Base-by-base conservation (phyloP, 2,329 filamentous ascomycete genomes). In the Hymenotorrendiella dingleyae region DNA sequence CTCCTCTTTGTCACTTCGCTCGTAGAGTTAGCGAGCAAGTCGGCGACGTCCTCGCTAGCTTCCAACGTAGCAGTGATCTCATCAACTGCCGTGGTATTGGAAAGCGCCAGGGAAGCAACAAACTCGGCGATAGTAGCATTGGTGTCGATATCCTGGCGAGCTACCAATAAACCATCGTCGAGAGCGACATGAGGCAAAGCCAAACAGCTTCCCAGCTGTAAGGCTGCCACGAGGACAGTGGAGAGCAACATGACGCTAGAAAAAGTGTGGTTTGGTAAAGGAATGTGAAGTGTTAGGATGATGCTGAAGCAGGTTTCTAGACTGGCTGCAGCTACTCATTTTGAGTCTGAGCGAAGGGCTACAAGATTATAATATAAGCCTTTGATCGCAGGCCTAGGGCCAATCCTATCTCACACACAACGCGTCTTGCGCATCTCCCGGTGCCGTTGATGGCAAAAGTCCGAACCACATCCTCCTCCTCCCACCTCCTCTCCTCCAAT, bases 131-230 rank as follows among this genome's bases (percentile, higher is more conserved):
- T 34, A 20, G 19, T 34, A n/a, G n/a, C n/a, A n/a, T n/a, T n/a
- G 19, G 16, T 20, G 16, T 21, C 11, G 19, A 34, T 20, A 21
- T 21, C 14, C 20, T 19, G 10, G 6, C 11, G 7, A 17, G 12
- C 32, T n/a, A n/a, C n/a, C n/a, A n/a, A n/a, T n/a, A n/a, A n/a
- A n/a, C n/a, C n/a, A 21, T 21, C 19, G 22, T 34, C 32, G 17
- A 10, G 32, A n/a, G 19, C 19, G 16, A 20, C 12, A 21, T 34
- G 32, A 21, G 32, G 32, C 22, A 19, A 20, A 10, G 19, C 32
- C 32, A 34, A n/a, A 34, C 32, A 34, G 22, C 32, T 34, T 34
- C 32, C 32, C 20, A 34, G 19, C 10, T 34, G 32, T 12, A 34
- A 20, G 10, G 32, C 32, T n/a, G 16, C 32, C 11, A 34, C 32